Evolutionary conservation across 2,329 filamentous ascomycete genomes (phyloP), one percentile per base, ranked within the genome.

Genomic region (Pestalotiopsis sp.): DNA sequence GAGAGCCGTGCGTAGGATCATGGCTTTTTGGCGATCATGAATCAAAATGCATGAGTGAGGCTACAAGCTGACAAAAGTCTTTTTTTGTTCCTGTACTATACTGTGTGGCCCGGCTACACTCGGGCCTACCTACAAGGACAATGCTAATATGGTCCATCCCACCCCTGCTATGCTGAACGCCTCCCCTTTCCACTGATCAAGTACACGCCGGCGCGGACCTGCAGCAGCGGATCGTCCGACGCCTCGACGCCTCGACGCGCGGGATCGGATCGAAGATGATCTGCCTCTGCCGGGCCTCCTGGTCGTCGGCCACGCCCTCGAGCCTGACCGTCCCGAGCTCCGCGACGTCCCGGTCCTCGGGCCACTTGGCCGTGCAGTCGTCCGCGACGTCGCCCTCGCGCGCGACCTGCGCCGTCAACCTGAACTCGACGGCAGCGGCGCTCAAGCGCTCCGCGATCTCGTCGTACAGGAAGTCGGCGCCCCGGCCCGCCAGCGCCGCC

Each of bases 241-340:
- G 81, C 70, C 73, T 86, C 85, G 24, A 89, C 76, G 0, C 86
- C 22, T 84, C 76, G 1, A 88, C 81, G 65, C 86, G 78, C 4
- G 87, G 86, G 63, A 88, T 81, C 1, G 86, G 86, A 77, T 89
- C 86, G 70, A 86, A 88, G 70, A 89, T 89, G 55, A 85, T 78
- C 39, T 78, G 76, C 77, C 87, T 84, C 77, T 86, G 82, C 77
- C 83, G 76, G 66, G 76, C 77, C 65, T 83, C 79, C 48, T 80
- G 77, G n/a, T 80, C 77, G 24, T 76, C 74, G 30, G 81, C 73
- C 10, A 82, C 67, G 26, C 74, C 73, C 24, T 85, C 79, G 10
- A 89, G 66, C 67, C 72, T 81, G 7, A 89, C 72, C 1, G 73
- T 80, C 0, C 87, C 87, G 66, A 89, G 73, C 70, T 86, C 82